These are phyloP conservation scores for Populus tremula DNA, from an alignment of 345 rosid genomes.

Conservation along the genomic window DNA sequence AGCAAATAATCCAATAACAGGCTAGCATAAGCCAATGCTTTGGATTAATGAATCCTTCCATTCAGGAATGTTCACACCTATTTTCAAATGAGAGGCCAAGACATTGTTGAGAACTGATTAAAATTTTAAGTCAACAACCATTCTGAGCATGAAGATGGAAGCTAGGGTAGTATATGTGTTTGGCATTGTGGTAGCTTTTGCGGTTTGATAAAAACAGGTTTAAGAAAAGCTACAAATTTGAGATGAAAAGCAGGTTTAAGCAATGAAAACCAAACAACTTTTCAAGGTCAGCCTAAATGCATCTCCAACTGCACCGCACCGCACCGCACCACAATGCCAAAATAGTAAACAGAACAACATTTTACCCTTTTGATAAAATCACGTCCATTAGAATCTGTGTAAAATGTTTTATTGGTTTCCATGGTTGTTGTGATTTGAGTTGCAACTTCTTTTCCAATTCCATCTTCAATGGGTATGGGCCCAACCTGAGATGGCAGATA, in stretches of 20 bases:
- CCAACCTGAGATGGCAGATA: conserved; percentile 50
- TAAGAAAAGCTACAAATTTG: background rate
- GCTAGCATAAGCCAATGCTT: background rate
- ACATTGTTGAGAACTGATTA: conserved; percentile 1
- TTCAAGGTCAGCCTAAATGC: no score
- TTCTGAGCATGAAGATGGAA: background rate
- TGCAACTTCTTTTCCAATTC: conserved; percentile 66
- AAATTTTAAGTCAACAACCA: conserved; percentile 1
- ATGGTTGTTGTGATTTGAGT: conserved; percentile 62
- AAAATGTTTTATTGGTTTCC: conserved; percentile 60
- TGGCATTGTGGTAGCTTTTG: no score
- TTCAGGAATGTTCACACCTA: background rate
- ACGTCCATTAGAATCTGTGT: conserved; percentile 83
- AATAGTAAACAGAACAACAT: no score
- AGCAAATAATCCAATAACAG: background rate
- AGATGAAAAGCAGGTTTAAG: no score
- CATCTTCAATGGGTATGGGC: conserved; percentile 64
- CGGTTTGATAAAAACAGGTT: no score
- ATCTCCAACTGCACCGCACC: no score
- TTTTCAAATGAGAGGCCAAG: background rate
- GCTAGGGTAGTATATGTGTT: background rate
- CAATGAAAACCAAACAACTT: no score
- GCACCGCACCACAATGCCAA: no score
- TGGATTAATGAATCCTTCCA: background rate
- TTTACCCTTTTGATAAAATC: conserved; percentile 70